Evolutionary conservation across 2,329 filamentous ascomycete species (phyloP).

Genomic region (Penicillium psychrosexuale): DNA sequence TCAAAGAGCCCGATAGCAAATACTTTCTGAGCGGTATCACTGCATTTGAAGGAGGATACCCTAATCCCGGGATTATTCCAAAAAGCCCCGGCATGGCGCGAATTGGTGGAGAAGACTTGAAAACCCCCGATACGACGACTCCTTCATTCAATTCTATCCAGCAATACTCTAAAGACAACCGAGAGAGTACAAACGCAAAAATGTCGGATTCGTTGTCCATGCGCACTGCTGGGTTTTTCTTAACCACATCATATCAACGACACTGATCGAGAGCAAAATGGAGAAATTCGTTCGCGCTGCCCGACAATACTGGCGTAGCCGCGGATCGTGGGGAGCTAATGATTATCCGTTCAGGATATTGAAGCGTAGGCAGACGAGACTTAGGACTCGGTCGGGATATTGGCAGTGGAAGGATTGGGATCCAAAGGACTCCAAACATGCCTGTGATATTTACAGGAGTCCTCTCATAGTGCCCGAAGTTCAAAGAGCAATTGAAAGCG

Average conservation of each 20-base stretch:
- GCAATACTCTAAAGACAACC: not conserved
- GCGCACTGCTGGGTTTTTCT: conserved; percentile 12
- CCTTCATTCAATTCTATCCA: conserved; percentile 2
- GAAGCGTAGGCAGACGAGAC: too few species aligned
- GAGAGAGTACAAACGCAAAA: not conserved
- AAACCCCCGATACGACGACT: not conserved
- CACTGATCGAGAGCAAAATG: not conserved
- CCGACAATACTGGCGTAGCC: conserved; percentile 3
- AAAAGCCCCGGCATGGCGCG: conserved; percentile 4
- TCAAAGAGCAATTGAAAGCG: not conserved
- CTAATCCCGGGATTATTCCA: not conserved
- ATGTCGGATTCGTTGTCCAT: conserved; percentile 7
- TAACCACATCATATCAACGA: not conserved
- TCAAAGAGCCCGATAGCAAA: not conserved
- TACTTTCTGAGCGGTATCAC: conserved; percentile 7
- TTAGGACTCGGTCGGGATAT: too few species aligned
- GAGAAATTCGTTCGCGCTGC: not conserved
- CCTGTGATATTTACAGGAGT: conserved; percentile 4
- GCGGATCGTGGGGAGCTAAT: not conserved
- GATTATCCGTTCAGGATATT: not conserved
- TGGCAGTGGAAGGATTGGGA: too few species aligned
- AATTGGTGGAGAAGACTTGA: not conserved
- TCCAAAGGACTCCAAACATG: not conserved
- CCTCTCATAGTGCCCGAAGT: not conserved
- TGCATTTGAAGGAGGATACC: not conserved